phyloP scores from a whole-genome alignment of 2,329 filamentous ascomycete genomes.

The Cladobotryum mycophilum region DNA sequence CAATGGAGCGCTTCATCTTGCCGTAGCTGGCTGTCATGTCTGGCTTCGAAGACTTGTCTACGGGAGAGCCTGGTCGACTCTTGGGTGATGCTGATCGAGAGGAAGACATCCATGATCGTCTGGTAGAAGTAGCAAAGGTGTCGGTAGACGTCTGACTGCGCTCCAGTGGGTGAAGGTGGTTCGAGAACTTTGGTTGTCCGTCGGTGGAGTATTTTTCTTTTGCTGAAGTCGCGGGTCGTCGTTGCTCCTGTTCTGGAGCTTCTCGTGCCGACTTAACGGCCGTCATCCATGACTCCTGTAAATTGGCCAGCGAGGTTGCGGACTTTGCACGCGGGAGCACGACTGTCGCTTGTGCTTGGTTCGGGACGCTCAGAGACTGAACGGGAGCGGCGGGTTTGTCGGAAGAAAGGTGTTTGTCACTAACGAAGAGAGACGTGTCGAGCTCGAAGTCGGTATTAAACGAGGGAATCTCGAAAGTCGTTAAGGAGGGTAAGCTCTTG shows the following conservation, averaged over 20 bases:
- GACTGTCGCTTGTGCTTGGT: slow-evolving; percentile 1
- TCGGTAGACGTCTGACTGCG: slow-evolving; percentile 35
- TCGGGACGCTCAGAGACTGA: not conserved
- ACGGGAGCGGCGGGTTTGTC: slow-evolving; percentile 10
- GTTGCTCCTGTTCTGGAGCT: slow-evolving; percentile 15
- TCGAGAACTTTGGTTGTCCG: slow-evolving; percentile 13
- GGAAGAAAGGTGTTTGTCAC: not conserved
- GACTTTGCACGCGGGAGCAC: slow-evolving; percentile 24
- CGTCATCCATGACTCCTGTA: slow-evolving; percentile 48
- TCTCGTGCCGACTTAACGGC: slow-evolving; percentile 36
- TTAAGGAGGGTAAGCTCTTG: slow-evolving; percentile 18
- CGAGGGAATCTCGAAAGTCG: slow-evolving; percentile 46
- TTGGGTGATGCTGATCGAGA: slow-evolving; percentile 45
- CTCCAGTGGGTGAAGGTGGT: slow-evolving; percentile 26
- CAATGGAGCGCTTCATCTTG: slow-evolving; percentile 20
- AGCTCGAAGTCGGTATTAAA: slow-evolving; percentile 46
- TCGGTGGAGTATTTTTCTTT: slow-evolving; percentile 17
- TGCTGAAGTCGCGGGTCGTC: slow-evolving; percentile 22
- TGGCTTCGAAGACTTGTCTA: slow-evolving; percentile 17
- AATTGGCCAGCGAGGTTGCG: slow-evolving; percentile 42
- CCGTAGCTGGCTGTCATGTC: slow-evolving; percentile 19
- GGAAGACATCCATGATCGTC: slow-evolving; percentile 44
- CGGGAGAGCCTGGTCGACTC: slow-evolving; percentile 22
- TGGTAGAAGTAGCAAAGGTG: slow-evolving; percentile 45
- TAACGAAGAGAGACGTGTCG: slow-evolving; percentile 35